These are phyloP conservation scores for Trichoderma sp. DNA, from an alignment of 2,329 filamentous ascomycete genomes.

Conservation along the genomic window DNA sequence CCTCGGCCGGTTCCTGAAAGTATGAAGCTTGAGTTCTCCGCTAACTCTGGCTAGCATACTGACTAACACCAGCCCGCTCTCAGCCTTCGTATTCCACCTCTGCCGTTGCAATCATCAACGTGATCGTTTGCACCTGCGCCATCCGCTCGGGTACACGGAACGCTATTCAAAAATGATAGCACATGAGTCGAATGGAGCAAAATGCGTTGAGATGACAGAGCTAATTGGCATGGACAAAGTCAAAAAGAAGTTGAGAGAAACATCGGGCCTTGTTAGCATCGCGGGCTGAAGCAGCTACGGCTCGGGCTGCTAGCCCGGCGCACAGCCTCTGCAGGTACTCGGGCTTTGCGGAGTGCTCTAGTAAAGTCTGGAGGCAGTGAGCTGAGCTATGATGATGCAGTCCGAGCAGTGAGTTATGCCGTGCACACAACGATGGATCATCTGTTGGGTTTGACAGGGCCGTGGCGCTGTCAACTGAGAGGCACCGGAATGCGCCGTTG, in stretches of 20 bases:
- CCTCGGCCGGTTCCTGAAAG: slow-evolving; percentile 23
- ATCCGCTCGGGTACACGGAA: background rate
- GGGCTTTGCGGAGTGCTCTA: background rate
- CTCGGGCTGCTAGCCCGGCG: slow-evolving; percentile 11
- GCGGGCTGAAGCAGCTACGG: slow-evolving; percentile 4
- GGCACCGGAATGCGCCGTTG: background rate
- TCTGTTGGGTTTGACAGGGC: background rate
- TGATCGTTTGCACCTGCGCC: background rate
- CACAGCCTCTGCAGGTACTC: slow-evolving; percentile 19
- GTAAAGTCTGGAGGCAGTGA: background rate
- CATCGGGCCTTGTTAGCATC: background rate
- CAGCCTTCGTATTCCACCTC: slow-evolving; percentile 2
- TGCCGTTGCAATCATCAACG: background rate
- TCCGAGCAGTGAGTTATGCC: background rate
- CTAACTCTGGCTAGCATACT: slow-evolving; percentile 4
- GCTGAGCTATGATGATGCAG: background rate
- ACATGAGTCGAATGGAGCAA: background rate
- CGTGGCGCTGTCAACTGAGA: background rate
- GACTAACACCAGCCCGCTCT: background rate
- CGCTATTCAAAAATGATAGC: background rate
- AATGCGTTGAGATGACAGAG: background rate
- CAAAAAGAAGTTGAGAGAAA: background rate
- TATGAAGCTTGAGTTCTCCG: slow-evolving; percentile 9
- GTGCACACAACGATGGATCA: background rate
- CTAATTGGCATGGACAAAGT: background rate